These are phyloP conservation scores for Clitopilus hobsonii DNA, from an alignment of 768 basidiomycete genomes.

Conservation along the genomic window DNA sequence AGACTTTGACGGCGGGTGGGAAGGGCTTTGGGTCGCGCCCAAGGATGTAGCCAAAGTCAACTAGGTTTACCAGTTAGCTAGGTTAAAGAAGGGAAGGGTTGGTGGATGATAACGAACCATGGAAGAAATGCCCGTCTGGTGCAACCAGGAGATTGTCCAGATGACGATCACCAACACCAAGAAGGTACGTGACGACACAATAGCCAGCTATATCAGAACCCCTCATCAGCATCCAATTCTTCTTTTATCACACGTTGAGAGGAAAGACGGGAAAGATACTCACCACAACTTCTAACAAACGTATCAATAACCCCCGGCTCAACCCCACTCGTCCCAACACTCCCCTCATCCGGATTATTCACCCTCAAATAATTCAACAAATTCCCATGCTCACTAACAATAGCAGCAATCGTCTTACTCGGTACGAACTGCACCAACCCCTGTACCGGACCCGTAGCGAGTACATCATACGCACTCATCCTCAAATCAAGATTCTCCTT, in stretches of 20 bases:
- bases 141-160: slow-evolving; percentile 91
- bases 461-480: slow-evolving; percentile 85
- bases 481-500: slow-evolving; percentile 96
- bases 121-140: slow-evolving; percentile 97
- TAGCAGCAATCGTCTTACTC: slow-evolving; percentile 92
- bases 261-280: slow-evolving; percentile 19
- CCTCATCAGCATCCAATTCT: slow-evolving; percentile 5
- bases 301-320: slow-evolving; percentile 93
- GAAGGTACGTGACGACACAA: slow-evolving; percentile 92
- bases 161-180: slow-evolving; percentile 97
- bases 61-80: slow-evolving; percentile 47
- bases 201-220: slow-evolving; percentile 81
- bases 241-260: no score
- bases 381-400: slow-evolving; percentile 88
- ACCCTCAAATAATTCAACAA: slow-evolving; percentile 85
- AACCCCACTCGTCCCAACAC: slow-evolving; percentile 92
- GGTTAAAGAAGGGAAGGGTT: slow-evolving; percentile 7
- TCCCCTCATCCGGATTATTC: slow-evolving; percentile 89
- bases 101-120: slow-evolving; percentile 50
- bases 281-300: slow-evolving; percentile 94
- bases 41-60: slow-evolving; percentile 98
- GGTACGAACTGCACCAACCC: slow-evolving; percentile 97
- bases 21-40: slow-evolving; percentile 97
- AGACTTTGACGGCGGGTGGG: slow-evolving; percentile 96
- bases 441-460: slow-evolving; percentile 87